A percentile compares a stretch with the other conserved stretches of the same genome.
Conservation (phyloP, 192 early-diverging fungal genomes). For the Coemansia sp. region DNA sequence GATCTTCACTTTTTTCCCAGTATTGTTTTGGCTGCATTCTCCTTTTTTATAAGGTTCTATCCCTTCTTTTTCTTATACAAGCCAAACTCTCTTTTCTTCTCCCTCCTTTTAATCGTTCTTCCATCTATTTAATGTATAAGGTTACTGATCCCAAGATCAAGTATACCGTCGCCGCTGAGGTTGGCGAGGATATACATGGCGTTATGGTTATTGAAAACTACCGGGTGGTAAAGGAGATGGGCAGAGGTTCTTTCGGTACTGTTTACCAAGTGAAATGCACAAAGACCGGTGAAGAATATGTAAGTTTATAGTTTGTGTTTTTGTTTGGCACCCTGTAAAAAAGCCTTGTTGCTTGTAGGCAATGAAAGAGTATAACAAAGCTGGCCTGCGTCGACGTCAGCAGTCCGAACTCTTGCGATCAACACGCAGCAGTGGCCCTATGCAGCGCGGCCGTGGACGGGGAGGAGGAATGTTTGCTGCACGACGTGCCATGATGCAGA, state of each 20-base stretch:
- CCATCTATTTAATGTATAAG: constrained; percentile 35
- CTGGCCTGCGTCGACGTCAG: constrained; percentile 71
- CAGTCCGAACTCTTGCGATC: constrained; percentile 53
- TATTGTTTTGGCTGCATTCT: neutral
- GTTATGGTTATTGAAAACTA: constrained; percentile 82
- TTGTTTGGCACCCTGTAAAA: neutral
- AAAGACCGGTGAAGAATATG: constrained; percentile 33
- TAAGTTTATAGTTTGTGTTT: neutral
- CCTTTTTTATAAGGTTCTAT: neutral
- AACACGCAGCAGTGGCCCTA: constrained; percentile 50
- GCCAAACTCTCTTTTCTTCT: constrained; percentile 5
- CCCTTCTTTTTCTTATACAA: neutral
- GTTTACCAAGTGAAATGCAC: constrained; percentile 73
- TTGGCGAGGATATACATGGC: constrained; percentile 70
- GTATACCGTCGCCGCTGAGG: constrained; percentile 59
- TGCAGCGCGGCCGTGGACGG: constrained; percentile 50
- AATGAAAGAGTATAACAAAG: constrained; percentile 92
- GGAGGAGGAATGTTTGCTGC: constrained; percentile 41
- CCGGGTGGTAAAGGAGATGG: constrained; percentile 69
- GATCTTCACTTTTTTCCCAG: neutral
- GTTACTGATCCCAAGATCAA: constrained; percentile 40
- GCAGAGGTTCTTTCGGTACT: constrained; percentile 85
- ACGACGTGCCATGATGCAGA: constrained; percentile 22
- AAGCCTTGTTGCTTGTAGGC: constrained; percentile 46
- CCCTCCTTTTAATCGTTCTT: constrained; percentile 4